A percentile compares a stretch with the other conserved stretches of the same genome.
Conservation (phyloP, 495 filamentous ascomycete species). For the Daldinia vernicosa region DNA sequence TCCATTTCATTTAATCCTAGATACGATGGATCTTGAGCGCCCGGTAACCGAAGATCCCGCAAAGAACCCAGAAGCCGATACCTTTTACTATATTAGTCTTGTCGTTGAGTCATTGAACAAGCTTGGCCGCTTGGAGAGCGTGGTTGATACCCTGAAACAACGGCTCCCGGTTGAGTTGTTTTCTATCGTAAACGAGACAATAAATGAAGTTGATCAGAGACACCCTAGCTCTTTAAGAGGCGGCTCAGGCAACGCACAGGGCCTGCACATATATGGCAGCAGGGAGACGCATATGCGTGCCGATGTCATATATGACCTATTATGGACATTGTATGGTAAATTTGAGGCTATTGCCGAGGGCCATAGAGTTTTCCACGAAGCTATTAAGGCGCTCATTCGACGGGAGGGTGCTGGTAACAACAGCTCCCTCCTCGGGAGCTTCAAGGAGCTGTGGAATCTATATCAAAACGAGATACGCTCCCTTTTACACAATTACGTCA, state of each 20-base stretch:
- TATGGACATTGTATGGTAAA: conserved; percentile 93
- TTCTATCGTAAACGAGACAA: conserved; percentile 91
- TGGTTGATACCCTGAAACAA: conserved; percentile 90
- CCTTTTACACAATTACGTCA: conserved; percentile 93
- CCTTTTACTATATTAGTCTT: conserved; percentile 89
- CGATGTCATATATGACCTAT: conserved; percentile 84
- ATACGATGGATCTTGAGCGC: conserved; percentile 71
- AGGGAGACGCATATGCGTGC: conserved; percentile 76
- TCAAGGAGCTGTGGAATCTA: conserved; percentile 94
- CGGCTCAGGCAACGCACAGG: conserved; percentile 62
- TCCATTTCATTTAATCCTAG: conserved; percentile 80
- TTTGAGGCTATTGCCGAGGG: conserved; percentile 97
- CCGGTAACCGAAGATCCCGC: conserved; percentile 85
- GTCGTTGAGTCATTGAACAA: conserved; percentile 89
- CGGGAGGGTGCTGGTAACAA: conserved; percentile 73
- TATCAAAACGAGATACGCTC: conserved; percentile 80
- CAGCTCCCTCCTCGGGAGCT: conserved; percentile 74
- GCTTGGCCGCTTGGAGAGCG: conserved; percentile 82
- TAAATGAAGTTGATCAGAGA: conserved; percentile 88
- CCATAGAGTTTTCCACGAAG: conserved; percentile 92
- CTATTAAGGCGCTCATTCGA: conserved; percentile 80
- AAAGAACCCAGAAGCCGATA: conserved; percentile 93
- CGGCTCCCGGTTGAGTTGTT: conserved; percentile 94
- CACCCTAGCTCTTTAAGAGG: conserved; percentile 77
- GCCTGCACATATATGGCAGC: conserved; percentile 69